Conservation (phyloP, 768 basidiomycete species). For the Fomitopsis pulvina region DNA sequence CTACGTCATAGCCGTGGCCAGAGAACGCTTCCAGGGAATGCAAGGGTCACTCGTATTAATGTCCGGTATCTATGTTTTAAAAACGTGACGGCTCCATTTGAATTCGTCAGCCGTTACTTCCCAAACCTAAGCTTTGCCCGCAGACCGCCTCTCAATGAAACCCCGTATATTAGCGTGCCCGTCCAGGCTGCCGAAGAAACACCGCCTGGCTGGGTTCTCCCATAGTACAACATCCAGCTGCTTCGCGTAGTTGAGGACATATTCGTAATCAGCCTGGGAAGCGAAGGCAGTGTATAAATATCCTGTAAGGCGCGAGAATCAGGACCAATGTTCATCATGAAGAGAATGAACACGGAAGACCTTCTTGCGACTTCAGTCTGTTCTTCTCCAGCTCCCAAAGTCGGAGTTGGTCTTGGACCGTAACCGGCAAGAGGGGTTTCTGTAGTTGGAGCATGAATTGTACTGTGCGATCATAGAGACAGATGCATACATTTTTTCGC, state of each 20-base stretch:
- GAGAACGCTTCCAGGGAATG: not conserved
- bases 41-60: not conserved
- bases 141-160: constrained; percentile 67
- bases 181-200: constrained; percentile 77
- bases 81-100: too few species aligned
- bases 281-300: constrained; percentile 87
- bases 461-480: not conserved
- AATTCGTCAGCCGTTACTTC: not conserved
- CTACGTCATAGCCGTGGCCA: not conserved
- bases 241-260: constrained; percentile 79
- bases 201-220: constrained; percentile 68
- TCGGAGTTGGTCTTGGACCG: constrained; percentile 96
- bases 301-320: constrained; percentile 38
- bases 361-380: constrained; percentile 82
- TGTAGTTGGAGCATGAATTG: constrained; percentile 22
- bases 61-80: not conserved
- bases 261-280: constrained; percentile 81
- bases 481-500: constrained; percentile 76
- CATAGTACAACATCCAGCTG: constrained; percentile 78
- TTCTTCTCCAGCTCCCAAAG: constrained; percentile 97
- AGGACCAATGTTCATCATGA: constrained; percentile 4
- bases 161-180: constrained; percentile 74
- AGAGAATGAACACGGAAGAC: constrained; percentile 34
- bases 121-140: constrained; percentile 18
- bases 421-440: constrained; percentile 93